A percentile compares a stretch with the other conserved stretches of the same genome.
These are phyloP conservation scores for Xylariaceae sp. DNA, from an alignment of 2,329 filamentous ascomycete species.

Conservation along the genomic window DNA sequence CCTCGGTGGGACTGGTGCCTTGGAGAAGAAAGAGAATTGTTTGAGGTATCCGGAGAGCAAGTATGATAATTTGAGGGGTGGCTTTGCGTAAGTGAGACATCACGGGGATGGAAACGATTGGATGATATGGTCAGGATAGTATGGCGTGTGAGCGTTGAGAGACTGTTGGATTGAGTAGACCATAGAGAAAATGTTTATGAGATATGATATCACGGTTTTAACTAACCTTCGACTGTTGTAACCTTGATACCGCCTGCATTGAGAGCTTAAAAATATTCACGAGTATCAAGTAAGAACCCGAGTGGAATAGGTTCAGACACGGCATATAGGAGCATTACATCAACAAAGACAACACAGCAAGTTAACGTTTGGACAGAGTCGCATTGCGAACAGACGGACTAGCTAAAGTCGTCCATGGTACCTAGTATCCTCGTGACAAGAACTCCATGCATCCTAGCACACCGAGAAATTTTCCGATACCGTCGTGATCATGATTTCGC, in stretches of 20 bases:
- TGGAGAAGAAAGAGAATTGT: constrained; percentile 58
- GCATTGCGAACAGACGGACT: constrained; percentile 12
- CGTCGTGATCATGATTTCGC: not conserved
- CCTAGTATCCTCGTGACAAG: not conserved
- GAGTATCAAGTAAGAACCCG: no score
- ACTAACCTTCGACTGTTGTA: no score
- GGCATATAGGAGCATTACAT: no score
- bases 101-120: no score
- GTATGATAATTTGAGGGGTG: constrained; percentile 66
- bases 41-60: constrained; percentile 63
- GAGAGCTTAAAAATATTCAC: no score
- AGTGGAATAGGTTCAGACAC: no score
- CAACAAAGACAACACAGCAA: not conserved
- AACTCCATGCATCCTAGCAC: constrained; percentile 13
- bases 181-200: no score
- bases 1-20: constrained; percentile 50
- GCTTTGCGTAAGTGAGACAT: constrained; percentile 42
- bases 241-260: no score
- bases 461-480: constrained; percentile 18
- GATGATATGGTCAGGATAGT: not conserved
- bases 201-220: no score
- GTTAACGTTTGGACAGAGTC: constrained; percentile 13
- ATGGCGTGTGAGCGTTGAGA: not conserved
- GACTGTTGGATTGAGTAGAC: no score
- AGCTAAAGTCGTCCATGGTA: constrained; percentile 7